Evolutionary conservation across 495 filamentous ascomycete species (phyloP).

Genomic region (Chaetomium cochliodes): DNA sequence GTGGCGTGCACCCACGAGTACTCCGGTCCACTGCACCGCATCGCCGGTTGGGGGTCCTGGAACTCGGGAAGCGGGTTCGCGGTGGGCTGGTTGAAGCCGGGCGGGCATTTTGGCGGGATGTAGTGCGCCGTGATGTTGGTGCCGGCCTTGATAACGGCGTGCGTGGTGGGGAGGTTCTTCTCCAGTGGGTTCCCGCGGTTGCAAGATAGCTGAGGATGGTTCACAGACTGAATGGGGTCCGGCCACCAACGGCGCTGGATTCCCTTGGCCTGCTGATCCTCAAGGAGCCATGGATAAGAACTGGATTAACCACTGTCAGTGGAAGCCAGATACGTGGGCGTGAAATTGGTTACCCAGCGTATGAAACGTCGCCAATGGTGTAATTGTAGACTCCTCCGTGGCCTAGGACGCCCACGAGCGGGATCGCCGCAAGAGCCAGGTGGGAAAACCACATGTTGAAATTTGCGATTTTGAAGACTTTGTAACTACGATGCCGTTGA

Average conservation of each 20-base stretch:
- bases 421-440: background rate
- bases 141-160: conserved; percentile 44
- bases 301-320: background rate
- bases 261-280: background rate
- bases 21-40: conserved; percentile 7
- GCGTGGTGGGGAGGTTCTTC: conserved; percentile 22
- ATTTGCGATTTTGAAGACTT: too few species aligned
- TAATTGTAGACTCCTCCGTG: conserved; percentile 11
- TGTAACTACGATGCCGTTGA: too few species aligned
- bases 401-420: background rate
- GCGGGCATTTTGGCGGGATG: conserved; percentile 30
- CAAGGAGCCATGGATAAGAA: conserved; percentile 5
- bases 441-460: background rate
- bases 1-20: conserved; percentile 45
- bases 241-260: conserved; percentile 15
- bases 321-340: background rate
- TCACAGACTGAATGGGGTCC: conserved; percentile 46
- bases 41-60: background rate
- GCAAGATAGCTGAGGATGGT: conserved; percentile 44
- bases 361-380: conserved; percentile 1
- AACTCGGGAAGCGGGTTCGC: background rate
- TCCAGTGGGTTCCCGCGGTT: conserved; percentile 41
- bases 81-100: background rate
- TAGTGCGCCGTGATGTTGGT: conserved; percentile 48
- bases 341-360: background rate